phyloP scores from a whole-genome alignment of 768 basidiomycete genomes.

The Ramaria sp. region DNA sequence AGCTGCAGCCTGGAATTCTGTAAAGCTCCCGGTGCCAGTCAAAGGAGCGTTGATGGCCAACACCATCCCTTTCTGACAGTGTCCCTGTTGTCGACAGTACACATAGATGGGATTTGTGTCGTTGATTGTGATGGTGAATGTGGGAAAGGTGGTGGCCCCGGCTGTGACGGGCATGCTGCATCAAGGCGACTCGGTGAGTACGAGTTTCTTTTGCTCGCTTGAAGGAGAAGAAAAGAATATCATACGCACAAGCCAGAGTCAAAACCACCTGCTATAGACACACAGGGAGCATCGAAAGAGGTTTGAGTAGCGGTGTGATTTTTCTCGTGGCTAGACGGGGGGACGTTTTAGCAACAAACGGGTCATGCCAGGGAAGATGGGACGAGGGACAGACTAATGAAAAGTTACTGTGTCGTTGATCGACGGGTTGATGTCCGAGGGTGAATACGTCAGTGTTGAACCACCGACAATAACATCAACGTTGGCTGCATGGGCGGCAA shows the following conservation, averaged over 20 bases:
- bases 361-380: not conserved
- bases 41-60: constrained; percentile 8
- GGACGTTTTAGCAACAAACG: not conserved
- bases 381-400: constrained; percentile 18
- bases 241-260: constrained; percentile 3
- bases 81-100: not conserved
- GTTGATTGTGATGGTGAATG: not conserved
- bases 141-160: not conserved
- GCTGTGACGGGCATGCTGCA: constrained; percentile 2
- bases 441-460: too few species aligned
- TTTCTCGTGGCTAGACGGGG: not conserved
- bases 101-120: not conserved
- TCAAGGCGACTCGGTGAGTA: not conserved
- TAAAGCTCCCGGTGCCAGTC: constrained; percentile 28
- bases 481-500: too few species aligned
- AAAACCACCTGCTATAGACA: constrained; percentile 17
- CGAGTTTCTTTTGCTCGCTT: too few species aligned
- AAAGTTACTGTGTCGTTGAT: constrained; percentile 30
- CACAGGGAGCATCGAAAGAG: not conserved
- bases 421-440: too few species aligned
- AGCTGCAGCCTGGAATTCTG: constrained; percentile 48
- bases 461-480: too few species aligned
- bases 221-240: not conserved
- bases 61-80: constrained; percentile 11
- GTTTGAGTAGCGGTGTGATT: constrained; percentile 5